Conservation (phyloP, 768 basidiomycete genomes). For the Russula virescens region DNA sequence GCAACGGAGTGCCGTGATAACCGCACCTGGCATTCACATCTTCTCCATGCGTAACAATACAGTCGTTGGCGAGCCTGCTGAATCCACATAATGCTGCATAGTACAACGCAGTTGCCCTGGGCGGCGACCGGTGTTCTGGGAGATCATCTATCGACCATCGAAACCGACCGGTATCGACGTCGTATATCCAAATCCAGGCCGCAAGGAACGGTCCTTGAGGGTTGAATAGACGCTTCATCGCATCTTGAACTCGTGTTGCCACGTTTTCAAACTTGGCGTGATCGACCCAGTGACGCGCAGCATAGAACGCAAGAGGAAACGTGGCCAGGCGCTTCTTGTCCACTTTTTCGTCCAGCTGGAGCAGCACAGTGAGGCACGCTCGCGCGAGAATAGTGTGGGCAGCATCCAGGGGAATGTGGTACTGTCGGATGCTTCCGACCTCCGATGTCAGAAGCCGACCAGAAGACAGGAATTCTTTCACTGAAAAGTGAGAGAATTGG, state of each 20-base stretch:
- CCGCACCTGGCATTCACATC: not conserved
- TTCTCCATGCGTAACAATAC: not conserved
- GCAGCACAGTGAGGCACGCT: not conserved
- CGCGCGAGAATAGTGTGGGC: not conserved
- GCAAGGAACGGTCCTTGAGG: not conserved
- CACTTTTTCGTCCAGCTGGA: not conserved
- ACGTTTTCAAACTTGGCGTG: not conserved
- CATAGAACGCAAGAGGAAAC: not conserved
- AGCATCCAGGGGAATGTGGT: not conserved
- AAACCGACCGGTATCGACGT: not conserved
- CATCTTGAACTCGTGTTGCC: not conserved
- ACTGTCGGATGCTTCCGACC: not conserved
- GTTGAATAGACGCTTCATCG: not conserved
- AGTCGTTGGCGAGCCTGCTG: not conserved
- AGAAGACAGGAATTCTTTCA: conserved; percentile 10
- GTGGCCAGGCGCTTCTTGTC: not conserved
- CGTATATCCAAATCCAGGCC: not conserved
- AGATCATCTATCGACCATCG: not conserved
- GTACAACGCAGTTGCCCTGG: not conserved
- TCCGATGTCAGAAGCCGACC: not conserved
- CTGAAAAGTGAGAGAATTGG: conserved; percentile 8
- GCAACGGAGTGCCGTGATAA: not conserved
- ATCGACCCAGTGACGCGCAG: not conserved
- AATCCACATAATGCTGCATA: not conserved
- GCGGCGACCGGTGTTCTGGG: not conserved